These are phyloP conservation scores for Incumbomyces delicatus DNA, from an alignment of 2,329 filamentous ascomycete genomes.

Conservation along the genomic window DNA sequence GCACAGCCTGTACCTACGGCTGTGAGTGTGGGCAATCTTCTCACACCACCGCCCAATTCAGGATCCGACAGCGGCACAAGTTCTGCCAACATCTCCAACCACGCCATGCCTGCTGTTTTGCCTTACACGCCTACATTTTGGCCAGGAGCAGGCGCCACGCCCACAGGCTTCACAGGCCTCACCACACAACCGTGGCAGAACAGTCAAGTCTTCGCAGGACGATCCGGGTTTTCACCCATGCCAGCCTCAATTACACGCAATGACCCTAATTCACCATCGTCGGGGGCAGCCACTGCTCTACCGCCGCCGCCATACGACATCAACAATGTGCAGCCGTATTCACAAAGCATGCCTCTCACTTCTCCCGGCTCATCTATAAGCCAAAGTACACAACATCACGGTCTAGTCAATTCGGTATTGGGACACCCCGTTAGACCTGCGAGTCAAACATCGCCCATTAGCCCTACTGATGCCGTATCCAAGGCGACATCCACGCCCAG, in stretches of 20 bases:
- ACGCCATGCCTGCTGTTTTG: slow-evolving; percentile 43
- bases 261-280: slow-evolving; percentile 49
- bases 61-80: slow-evolving; percentile 35
- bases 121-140: slow-evolving; percentile 54
- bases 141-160: slow-evolving; percentile 47
- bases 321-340: slow-evolving; percentile 31
- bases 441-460: slow-evolving; percentile 17
- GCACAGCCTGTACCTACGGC: slow-evolving; percentile 35
- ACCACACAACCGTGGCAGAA: slow-evolving; percentile 38
- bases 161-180: slow-evolving; percentile 43
- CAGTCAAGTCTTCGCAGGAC: slow-evolving; percentile 30
- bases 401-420: slow-evolving; percentile 1
- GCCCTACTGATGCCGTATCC: slow-evolving; percentile 11
- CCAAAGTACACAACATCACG: slow-evolving; percentile 17
- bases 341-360: slow-evolving; percentile 9
- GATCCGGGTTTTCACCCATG: slow-evolving; percentile 49
- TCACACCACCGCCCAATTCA: slow-evolving; percentile 53
- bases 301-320: slow-evolving; percentile 59
- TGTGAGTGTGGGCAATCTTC: slow-evolving; percentile 50
- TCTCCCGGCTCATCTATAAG: slow-evolving; percentile 24
- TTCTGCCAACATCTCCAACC: slow-evolving; percentile 45
- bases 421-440: slow-evolving; percentile 9
- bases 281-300: slow-evolving; percentile 45
- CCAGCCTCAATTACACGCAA: slow-evolving; percentile 45
- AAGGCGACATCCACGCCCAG: slow-evolving; percentile 49